Conservation (phyloP, 345 rosid genomes). For the Clausena lansium region DNA sequence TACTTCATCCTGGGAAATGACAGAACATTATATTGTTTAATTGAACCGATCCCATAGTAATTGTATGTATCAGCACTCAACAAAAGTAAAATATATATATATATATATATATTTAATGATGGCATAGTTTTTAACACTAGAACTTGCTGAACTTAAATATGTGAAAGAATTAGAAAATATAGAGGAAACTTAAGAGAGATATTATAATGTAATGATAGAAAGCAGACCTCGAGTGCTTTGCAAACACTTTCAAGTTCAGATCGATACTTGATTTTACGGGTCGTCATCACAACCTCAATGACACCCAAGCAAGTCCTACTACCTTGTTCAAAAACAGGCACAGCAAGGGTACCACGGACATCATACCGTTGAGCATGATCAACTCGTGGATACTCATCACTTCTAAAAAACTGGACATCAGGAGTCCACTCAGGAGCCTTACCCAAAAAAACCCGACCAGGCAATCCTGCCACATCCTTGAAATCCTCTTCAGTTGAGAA, state of each 20-base stretch:
- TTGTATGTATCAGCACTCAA: neutral
- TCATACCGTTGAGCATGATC: constrained; percentile 65
- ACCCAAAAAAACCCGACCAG: constrained; percentile 80
- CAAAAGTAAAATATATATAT: too few species aligned
- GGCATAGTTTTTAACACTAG: neutral
- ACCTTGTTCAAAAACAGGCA: constrained; percentile 89
- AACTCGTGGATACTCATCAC: constrained; percentile 82
- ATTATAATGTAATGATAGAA: constrained; percentile 12
- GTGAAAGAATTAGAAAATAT: neutral
- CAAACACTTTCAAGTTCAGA: constrained; percentile 83
- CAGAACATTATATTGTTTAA: neutral
- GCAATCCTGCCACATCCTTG: constrained; percentile 63
- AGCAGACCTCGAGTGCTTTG: constrained; percentile 82
- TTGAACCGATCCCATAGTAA: neutral
- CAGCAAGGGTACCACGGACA: constrained; percentile 84
- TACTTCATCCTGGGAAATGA: neutral
- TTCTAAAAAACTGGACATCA: constrained; percentile 81
- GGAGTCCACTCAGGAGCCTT: constrained; percentile 97
- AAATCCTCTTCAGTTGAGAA: constrained; percentile 74
- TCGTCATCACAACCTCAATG: constrained; percentile 82
- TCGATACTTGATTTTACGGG: constrained; percentile 56
- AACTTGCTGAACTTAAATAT: neutral
- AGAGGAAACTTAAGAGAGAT: neutral
- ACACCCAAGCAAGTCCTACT: constrained; percentile 86
- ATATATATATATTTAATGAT: neutral